Percentiles rank a stretch among this genome's conserved stretches.
These are phyloP conservation scores for Stephanocyclus meneghinianus DNA, from an alignment of 352 stramenopile species.

Conservation along the genomic window DNA sequence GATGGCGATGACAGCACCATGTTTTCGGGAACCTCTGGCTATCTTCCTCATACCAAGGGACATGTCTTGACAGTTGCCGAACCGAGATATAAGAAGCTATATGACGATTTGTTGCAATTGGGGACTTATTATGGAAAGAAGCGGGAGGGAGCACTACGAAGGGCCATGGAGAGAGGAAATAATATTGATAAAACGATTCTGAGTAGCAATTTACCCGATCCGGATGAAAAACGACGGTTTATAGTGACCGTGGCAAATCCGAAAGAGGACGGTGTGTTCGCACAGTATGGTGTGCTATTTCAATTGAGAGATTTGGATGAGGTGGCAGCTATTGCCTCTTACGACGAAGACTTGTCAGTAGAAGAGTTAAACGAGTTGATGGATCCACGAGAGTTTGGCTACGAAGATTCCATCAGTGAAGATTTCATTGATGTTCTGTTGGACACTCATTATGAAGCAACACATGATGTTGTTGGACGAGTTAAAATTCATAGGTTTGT, in stretches of 20 bases:
- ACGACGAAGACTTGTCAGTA: slow-evolving; percentile 26
- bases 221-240: slow-evolving; percentile 38
- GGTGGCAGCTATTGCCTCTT: slow-evolving; percentile 21
- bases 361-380: slow-evolving; percentile 41
- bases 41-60: slow-evolving; percentile 30
- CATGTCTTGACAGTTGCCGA: slow-evolving; percentile 36
- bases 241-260: slow-evolving; percentile 38
- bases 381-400: slow-evolving; percentile 8
- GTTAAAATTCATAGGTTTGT: slow-evolving; percentile 49
- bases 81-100: slow-evolving; percentile 38
- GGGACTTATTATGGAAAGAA: slow-evolving; percentile 33
- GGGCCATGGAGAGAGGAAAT: slow-evolving; percentile 8
- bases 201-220: slow-evolving; percentile 11
- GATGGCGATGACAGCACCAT: not conserved
- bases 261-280: slow-evolving; percentile 37
- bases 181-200: not conserved
- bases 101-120: slow-evolving; percentile 38
- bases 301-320: slow-evolving; percentile 47
- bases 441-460: slow-evolving; percentile 48
- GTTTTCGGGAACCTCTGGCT: slow-evolving; percentile 23
- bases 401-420: slow-evolving; percentile 6
- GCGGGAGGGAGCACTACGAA: slow-evolving; percentile 12
- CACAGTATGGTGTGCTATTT: slow-evolving; percentile 44
- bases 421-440: slow-evolving; percentile 38
- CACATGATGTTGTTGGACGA: slow-evolving; percentile 42